These are phyloP conservation scores for Sugiyamaella novakii DNA, from an alignment of 1,139 yeast species.

Conservation along the genomic window DNA sequence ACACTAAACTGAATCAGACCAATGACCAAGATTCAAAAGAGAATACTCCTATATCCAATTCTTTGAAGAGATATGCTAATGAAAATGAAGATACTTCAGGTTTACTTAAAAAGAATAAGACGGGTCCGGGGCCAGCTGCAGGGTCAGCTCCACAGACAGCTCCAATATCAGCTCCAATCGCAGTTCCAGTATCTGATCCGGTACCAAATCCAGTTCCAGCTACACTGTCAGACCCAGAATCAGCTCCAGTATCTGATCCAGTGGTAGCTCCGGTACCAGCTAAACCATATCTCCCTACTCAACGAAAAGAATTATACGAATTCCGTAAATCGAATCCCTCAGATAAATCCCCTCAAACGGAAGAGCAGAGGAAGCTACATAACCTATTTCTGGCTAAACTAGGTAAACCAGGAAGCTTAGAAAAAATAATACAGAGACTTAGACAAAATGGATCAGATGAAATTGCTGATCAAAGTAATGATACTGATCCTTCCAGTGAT, in stretches of 20 bases:
- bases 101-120: background rate
- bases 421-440: slow-evolving; percentile 23
- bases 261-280: too few species aligned
- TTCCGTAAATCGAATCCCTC: background rate
- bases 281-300: background rate
- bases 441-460: slow-evolving; percentile 16
- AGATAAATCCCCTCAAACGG: background rate
- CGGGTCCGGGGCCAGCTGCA: background rate
- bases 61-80: background rate
- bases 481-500: slow-evolving; percentile 4
- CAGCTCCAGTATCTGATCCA: background rate
- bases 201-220: too few species aligned
- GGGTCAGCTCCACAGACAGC: background rate
- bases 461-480: slow-evolving; percentile 9
- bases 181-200: background rate
- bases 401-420: slow-evolving; percentile 30
- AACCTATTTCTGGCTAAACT: slow-evolving; percentile 25
- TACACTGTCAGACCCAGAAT: too few species aligned
- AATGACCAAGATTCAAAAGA: background rate
- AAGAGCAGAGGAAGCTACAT: slow-evolving; percentile 18
- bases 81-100: background rate
- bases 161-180: background rate
- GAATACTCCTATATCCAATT: too few species aligned
- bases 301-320: slow-evolving; percentile 10
- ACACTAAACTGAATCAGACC: background rate